Evolutionary conservation across 2,329 filamentous ascomycete species (phyloP).

Genomic region (Gnomoniopsis sp.): DNA sequence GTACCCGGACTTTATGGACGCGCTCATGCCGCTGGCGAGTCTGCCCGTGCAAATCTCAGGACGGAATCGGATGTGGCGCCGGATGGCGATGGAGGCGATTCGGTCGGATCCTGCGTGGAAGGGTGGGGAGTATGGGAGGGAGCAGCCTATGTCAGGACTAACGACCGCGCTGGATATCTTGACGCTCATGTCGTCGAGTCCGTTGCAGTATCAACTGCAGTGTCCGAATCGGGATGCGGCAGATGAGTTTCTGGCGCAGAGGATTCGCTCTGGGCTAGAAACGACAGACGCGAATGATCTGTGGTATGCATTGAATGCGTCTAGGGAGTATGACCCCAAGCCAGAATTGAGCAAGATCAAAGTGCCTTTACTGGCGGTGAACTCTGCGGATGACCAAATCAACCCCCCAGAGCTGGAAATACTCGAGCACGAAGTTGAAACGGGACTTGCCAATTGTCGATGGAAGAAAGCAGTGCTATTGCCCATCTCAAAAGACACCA

Average conservation of each 20-base stretch:
- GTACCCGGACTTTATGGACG: conserved; percentile 23
- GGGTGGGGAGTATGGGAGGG: conserved; percentile 20
- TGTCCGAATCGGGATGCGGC: conserved; percentile 19
- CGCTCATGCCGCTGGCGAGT: conserved; percentile 22
- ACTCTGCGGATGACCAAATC: conserved; percentile 26
- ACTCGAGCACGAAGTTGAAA: conserved; percentile 16
- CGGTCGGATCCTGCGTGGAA: conserved; percentile 20
- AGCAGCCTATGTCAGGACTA: conserved; percentile 19
- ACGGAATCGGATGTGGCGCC: conserved; percentile 24
- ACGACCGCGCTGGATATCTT: conserved; percentile 20
- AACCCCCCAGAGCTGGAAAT: conserved; percentile 27
- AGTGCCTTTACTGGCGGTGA: conserved; percentile 23
- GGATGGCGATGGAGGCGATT: conserved; percentile 24
- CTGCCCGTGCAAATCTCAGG: conserved; percentile 23
- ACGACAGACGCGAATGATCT: conserved; percentile 22
- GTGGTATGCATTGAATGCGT: conserved; percentile 21
- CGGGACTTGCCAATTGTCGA: conserved; percentile 7
- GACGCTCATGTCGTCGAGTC: conserved; percentile 22
- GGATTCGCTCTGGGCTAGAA: conserved; percentile 6
- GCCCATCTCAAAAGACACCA: conserved; percentile 17
- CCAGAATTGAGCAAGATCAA: conserved; percentile 21
- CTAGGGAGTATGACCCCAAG: conserved; percentile 24
- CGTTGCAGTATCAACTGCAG: conserved; percentile 22
- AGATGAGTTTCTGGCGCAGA: conserved; percentile 21
- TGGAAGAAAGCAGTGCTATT: conserved; percentile 18